Evolutionary conservation across 805 yeast genomes (phyloP).

Genomic region (Nakazawaea anatomiae): DNA sequence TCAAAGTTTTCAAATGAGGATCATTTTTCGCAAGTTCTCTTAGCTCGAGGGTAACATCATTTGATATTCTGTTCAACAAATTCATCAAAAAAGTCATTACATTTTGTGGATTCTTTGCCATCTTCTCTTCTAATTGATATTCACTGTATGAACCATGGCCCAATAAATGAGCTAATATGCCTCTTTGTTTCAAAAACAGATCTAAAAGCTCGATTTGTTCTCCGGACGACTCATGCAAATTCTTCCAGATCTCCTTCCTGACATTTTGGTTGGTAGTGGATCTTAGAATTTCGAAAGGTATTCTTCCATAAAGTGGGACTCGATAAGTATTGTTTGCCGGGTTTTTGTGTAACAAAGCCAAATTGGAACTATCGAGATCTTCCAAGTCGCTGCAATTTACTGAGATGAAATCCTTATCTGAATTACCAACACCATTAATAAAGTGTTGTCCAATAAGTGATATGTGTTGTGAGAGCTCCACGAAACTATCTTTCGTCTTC

Average conservation of each 20-base stretch:
- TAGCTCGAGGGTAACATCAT: conserved; percentile 57
- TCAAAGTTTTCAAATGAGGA: conserved; percentile 15
- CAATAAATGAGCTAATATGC: conserved; percentile 64
- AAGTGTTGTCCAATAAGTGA: conserved; percentile 79
- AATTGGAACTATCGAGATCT: conserved; percentile 17
- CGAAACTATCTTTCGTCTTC: conserved; percentile 60
- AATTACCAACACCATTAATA: conserved; percentile 38
- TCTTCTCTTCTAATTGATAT: conserved; percentile 81
- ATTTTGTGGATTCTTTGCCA: conserved; percentile 78
- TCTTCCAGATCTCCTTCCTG: conserved; percentile 69
- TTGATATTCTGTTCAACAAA: conserved; percentile 44
- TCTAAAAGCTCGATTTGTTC: conserved; percentile 58
- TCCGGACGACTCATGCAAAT: conserved; percentile 58
- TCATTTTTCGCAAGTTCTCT: conserved; percentile 34
- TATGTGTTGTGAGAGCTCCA: conserved; percentile 72
- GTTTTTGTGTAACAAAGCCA: conserved; percentile 25
- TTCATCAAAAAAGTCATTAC: conserved; percentile 65
- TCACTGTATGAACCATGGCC: conserved; percentile 67
- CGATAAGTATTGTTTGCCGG: conserved; percentile 30
- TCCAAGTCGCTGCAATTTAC: conserved; percentile 23
- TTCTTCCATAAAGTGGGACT: conserved; percentile 55
- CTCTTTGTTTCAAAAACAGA: conserved; percentile 57
- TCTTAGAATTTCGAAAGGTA: conserved; percentile 61
- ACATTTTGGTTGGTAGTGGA: conserved; percentile 49
- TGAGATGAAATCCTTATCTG: conserved; percentile 19